Conservation (phyloP, 208 protist species). For the Trypanosoma brucei region DNA sequence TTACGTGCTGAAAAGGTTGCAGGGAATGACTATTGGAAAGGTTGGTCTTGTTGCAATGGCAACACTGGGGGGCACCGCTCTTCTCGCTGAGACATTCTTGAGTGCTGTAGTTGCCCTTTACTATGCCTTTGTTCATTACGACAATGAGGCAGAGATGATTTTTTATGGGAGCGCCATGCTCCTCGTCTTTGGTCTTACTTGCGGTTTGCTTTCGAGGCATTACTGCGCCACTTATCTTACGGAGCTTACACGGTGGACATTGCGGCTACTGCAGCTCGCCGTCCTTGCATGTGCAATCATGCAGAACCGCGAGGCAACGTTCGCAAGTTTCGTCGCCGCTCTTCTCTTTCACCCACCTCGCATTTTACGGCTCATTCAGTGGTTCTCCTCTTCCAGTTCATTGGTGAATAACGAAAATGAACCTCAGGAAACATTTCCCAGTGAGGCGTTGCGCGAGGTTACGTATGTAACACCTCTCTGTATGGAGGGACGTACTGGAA, state of each 20-base stretch:
- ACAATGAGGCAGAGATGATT: slow-evolving; percentile 12
- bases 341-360: slow-evolving; percentile 12
- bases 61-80: slow-evolving; percentile 42
- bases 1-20: slow-evolving; percentile 44
- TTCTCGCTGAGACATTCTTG: slow-evolving; percentile 35
- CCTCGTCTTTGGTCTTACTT: slow-evolving; percentile 12
- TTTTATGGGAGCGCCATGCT: neutral
- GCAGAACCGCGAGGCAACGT: slow-evolving; percentile 47
- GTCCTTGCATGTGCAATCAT: slow-evolving; percentile 13
- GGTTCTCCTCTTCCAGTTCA: slow-evolving; percentile 10
- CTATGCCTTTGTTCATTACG: slow-evolving; percentile 11
- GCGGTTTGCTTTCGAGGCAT: slow-evolving; percentile 26
- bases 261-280: slow-evolving; percentile 15
- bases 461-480: slow-evolving; percentile 18
- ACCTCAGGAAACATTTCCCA: slow-evolving; percentile 24
- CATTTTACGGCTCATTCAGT: slow-evolving; percentile 14
- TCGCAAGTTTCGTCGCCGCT: slow-evolving; percentile 1
- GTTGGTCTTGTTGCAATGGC: slow-evolving; percentile 39
- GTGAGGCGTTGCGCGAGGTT: slow-evolving; percentile 19
- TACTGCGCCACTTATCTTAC: slow-evolving; percentile 29
- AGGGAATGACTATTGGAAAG: slow-evolving; percentile 57
- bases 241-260: slow-evolving; percentile 23
- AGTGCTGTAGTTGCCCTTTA: slow-evolving; percentile 13
- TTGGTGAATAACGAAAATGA: slow-evolving; percentile 26
- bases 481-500: slow-evolving; percentile 22